These are phyloP conservation scores for Neonothopanus nambi DNA, from an alignment of 1,284 basidiomycete species.

Conservation along the genomic window DNA sequence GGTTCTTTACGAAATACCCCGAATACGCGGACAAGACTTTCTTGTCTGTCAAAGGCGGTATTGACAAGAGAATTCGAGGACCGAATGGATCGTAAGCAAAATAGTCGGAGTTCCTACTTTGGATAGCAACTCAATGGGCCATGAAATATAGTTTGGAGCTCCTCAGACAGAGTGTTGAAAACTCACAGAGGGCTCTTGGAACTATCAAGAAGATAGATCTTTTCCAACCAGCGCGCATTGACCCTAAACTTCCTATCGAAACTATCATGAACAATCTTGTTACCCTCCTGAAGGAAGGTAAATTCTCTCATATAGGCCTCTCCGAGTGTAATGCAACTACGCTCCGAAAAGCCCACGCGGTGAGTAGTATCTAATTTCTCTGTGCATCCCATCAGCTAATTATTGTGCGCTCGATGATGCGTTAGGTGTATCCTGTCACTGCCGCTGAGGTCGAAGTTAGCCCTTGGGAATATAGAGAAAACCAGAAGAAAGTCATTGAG, in stretches of 20 bases:
- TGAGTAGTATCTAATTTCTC: background rate
- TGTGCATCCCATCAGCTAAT: background rate
- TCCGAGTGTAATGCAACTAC: slow-evolving; percentile 11
- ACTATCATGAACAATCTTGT: slow-evolving; percentile 33
- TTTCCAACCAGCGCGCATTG: slow-evolving; percentile 47
- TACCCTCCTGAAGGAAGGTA: no score
- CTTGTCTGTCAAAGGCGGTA: slow-evolving; percentile 7
- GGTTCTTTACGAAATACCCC: slow-evolving; percentile 4
- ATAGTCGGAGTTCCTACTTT: background rate
- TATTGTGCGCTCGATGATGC: background rate
- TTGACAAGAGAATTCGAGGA: background rate
- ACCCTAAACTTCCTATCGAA: slow-evolving; percentile 36
- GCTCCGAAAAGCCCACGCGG: slow-evolving; percentile 6
- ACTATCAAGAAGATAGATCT: slow-evolving; percentile 50
- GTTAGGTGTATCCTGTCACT: slow-evolving; percentile 8
- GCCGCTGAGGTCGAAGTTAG: slow-evolving; percentile 13
- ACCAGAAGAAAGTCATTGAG: slow-evolving; percentile 8
- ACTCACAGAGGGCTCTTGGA: slow-evolving; percentile 41
- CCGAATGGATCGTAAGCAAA: slow-evolving; percentile 6
- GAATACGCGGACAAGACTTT: slow-evolving; percentile 8
- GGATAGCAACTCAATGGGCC: background rate
- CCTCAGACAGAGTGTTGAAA: slow-evolving; percentile 40
- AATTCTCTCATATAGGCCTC: slow-evolving; percentile 9
- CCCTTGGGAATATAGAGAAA: slow-evolving; percentile 6
- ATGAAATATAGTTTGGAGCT: slow-evolving; percentile 30